These are phyloP conservation scores for Plicaturopsis crispa DNA, from an alignment of 768 basidiomycete species.

Conservation along the genomic window DNA sequence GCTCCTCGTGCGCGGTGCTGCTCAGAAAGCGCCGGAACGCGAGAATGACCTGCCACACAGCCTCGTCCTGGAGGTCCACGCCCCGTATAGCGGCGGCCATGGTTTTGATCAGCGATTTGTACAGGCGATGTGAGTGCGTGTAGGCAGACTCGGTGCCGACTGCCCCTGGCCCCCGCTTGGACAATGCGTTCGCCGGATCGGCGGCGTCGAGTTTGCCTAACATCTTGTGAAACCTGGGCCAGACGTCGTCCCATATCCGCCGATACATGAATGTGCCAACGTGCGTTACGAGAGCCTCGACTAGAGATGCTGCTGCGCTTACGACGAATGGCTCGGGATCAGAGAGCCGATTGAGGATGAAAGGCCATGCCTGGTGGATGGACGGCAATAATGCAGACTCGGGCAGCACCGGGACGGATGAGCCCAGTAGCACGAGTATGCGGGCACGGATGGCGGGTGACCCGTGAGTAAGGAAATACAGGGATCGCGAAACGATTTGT, in stretches of 20 bases:
- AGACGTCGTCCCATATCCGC: conserved; percentile 86
- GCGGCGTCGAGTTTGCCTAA: conserved; percentile 52
- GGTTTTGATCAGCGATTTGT: conserved; percentile 68
- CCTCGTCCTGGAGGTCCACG: conserved; percentile 63
- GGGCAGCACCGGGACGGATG: conserved; percentile 64
- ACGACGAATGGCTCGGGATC: conserved; percentile 77
- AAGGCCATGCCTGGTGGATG: conserved; percentile 91
- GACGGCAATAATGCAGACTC: conserved; percentile 76
- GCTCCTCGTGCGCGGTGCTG: conserved; percentile 56
- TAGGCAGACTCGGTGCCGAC: conserved; percentile 67
- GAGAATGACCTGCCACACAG: conserved; percentile 78
- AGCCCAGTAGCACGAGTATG: conserved; percentile 67
- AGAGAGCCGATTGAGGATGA: conserved; percentile 73
- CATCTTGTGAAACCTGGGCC: conserved; percentile 73
- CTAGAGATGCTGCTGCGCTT: conserved; percentile 60
- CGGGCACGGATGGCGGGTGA: conserved; percentile 82
- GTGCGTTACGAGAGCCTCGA: conserved; percentile 64
- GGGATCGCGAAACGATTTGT: conserved; percentile 80
- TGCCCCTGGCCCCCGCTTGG: conserved; percentile 40
- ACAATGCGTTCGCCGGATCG: conserved; percentile 61
- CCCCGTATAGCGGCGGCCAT: conserved; percentile 59
- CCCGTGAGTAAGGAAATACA: conserved; percentile 87
- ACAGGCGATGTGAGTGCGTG: conserved; percentile 74
- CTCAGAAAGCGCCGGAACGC: conserved; percentile 74
- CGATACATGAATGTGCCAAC: conserved; percentile 83